Evolutionary conservation across 2,329 filamentous ascomycete genomes (phyloP), one percentile per base, ranked within the genome.

Genomic region (Colletotrichum shisoi): DNA sequence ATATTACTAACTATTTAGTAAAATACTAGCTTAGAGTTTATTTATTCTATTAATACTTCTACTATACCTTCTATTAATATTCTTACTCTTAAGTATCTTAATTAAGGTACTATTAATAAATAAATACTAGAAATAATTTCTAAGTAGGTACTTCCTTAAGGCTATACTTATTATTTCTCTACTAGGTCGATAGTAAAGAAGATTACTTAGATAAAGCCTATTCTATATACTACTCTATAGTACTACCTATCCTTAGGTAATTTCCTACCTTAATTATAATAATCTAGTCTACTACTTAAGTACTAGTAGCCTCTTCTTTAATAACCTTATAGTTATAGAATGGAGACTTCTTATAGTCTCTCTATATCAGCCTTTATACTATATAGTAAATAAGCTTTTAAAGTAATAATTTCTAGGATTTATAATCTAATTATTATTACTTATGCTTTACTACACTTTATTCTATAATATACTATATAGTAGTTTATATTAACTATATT

Each of bases 291-390:
- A 48, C 1, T 48, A 49, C 24, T 31, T 49, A 49, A 1, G 21
- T 15, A 15, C 0, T 31, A 27, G 9, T 31, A 31, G 8, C 12
- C 17, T 46, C 44, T n/a, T 46, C 17, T 11, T 2, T 46, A 46
- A 46, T 46, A 46, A n/a, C 17, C 13, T 49, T 49, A 49, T 31
- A 49, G 1, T 49, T 49, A 49, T 49, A 31, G 6, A 31, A 31
- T 5, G 6, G 1, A 49, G 24, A 6, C 1, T 49, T 49, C 13
- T 49, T 49, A 49, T 49, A 49, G 8, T 49, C 1, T 5, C 15
- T 15, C 17, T 49, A 49, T 1, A 0, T 13, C 17, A 49, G n/a
- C 15, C 0, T 2, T 0, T 0, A 17, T n/a, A 31, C 1, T 31
- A 31, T 0, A 2, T 1, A 3, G 2, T 49, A n/a, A 31, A 15